Percentiles rank a stretch among this genome's conserved stretches.
Conservation (phyloP, 129 eudicot genomes). For the Lonicera japonica region DNA sequence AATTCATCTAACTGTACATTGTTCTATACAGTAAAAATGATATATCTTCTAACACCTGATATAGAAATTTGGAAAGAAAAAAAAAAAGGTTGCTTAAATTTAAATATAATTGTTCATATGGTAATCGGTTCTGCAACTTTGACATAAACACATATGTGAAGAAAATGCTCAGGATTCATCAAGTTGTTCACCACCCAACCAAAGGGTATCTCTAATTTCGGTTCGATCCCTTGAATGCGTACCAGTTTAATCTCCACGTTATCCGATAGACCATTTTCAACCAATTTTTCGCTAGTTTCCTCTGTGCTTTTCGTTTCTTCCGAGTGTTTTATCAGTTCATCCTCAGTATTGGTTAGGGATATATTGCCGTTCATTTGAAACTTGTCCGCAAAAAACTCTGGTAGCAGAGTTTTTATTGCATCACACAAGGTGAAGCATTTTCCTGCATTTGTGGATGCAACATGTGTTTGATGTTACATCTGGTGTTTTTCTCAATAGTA, state of each 20-base stretch:
- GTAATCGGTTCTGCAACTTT: conserved; percentile 34
- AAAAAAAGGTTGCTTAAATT: conserved; percentile 1
- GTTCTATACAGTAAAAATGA: conserved; percentile 23
- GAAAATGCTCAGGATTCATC: conserved; percentile 82
- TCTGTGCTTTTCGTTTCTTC: conserved; percentile 20
- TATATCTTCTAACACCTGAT: not conserved
- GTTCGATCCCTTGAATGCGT: conserved; percentile 88
- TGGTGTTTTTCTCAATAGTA: no score
- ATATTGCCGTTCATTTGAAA: conserved; percentile 3
- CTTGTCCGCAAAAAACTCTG: conserved; percentile 48
- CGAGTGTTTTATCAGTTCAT: conserved; percentile 17
- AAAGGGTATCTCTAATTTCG: conserved; percentile 72
- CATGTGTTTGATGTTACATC: not conserved
- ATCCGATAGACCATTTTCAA: conserved; percentile 12
- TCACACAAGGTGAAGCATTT: conserved; percentile 61
- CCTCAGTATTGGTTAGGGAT: conserved; percentile 22
- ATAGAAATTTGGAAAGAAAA: not conserved
- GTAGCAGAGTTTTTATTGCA: conserved; percentile 67
- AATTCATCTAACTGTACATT: conserved; percentile 36
- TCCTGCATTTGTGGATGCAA: conserved; percentile 41
- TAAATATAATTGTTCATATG: conserved; percentile 18
- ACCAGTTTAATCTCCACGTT: conserved; percentile 50
- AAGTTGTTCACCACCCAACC: conserved; percentile 90
- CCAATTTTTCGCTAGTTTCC: conserved; percentile 15
- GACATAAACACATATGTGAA: conserved; percentile 79